phyloP scores from a whole-genome alignment of 495 filamentous ascomycete genomes.

The Penicillium paxilli region DNA sequence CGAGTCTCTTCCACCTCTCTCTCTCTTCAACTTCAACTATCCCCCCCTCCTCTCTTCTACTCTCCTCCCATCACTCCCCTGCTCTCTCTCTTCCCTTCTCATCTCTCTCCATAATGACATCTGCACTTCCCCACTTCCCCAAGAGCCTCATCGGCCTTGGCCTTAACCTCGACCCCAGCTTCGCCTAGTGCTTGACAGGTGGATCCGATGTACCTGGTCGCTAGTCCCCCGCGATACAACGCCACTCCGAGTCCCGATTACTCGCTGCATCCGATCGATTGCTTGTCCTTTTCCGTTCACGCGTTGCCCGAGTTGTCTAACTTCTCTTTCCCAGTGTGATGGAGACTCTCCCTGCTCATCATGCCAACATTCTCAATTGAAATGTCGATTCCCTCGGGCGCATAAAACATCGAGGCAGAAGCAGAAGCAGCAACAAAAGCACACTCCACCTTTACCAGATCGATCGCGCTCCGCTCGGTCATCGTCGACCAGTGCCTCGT shows the following conservation, averaged over 20 bases:
- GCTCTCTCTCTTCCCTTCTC: too few species aligned
- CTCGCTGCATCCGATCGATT: too few species aligned
- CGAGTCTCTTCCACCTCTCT: background rate
- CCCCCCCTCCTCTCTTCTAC: too few species aligned
- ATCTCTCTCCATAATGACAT: too few species aligned
- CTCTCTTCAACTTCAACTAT: background rate
- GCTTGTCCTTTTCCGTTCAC: too few species aligned
- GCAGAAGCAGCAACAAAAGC: background rate
- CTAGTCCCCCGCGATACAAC: too few species aligned
- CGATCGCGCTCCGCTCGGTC: constrained; percentile 17
- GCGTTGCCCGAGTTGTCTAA: too few species aligned
- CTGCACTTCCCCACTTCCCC: too few species aligned
- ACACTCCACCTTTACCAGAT: constrained; percentile 24
- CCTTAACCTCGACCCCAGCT: too few species aligned
- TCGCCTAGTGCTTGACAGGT: background rate
- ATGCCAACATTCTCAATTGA: constrained; percentile 24
- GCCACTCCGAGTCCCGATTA: background rate
- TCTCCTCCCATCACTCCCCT: too few species aligned
- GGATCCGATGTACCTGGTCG: too few species aligned
- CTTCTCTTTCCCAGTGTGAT: constrained; percentile 28
- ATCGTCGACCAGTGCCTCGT: constrained; percentile 5
- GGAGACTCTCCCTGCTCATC: constrained; percentile 27
- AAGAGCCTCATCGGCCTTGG: background rate
- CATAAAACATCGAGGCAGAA: too few species aligned
- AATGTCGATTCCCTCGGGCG: constrained; percentile 20